Conservation (phyloP, 2,329 filamentous ascomycete species). For the Zymoseptoria ardabiliae region DNA sequence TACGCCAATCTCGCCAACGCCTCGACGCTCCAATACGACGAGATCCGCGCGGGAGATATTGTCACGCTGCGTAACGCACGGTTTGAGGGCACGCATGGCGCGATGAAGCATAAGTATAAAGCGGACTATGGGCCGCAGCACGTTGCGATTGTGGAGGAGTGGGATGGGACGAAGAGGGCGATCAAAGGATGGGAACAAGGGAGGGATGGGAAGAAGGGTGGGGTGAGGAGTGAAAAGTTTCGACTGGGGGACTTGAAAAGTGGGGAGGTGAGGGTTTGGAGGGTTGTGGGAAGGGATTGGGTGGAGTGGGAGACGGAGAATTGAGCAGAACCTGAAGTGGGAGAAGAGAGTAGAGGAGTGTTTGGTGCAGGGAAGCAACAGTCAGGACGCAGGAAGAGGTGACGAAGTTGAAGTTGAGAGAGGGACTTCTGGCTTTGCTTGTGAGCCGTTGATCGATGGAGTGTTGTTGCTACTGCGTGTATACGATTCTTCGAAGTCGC, state of each 20-base stretch:
- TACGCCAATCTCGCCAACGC: conserved; percentile 95
- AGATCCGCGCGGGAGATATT: conserved; percentile 89
- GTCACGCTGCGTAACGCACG: conserved; percentile 85
- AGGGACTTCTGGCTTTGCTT: too few relatives aligned
- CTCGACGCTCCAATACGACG: conserved; percentile 79
- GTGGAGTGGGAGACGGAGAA: conserved; percentile 65
- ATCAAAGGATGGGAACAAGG: conserved; percentile 93
- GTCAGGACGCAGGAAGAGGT: too few relatives aligned
- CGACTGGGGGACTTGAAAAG: conserved; percentile 84
- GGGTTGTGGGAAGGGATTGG: conserved; percentile 86
- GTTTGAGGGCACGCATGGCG: conserved; percentile 79
- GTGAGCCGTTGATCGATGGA: too few relatives aligned
- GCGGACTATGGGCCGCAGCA: conserved; percentile 68
- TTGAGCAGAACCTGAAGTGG: neutral
- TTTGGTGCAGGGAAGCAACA: too few relatives aligned
- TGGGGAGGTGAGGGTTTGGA: conserved; percentile 95
- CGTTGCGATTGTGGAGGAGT: conserved; percentile 85
- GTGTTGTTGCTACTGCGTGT: too few relatives aligned
- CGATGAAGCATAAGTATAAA: conserved; percentile 91
- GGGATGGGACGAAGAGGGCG: conserved; percentile 99
- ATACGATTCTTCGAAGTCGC: too few relatives aligned
- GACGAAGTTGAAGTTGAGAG: too few relatives aligned
- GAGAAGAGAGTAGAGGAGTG: too few relatives aligned
- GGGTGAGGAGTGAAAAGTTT: conserved; percentile 83
- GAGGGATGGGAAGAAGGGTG: conserved; percentile 64